Conservation (phyloP, 805 yeast species). For the Henningerozyma blattae region DNA sequence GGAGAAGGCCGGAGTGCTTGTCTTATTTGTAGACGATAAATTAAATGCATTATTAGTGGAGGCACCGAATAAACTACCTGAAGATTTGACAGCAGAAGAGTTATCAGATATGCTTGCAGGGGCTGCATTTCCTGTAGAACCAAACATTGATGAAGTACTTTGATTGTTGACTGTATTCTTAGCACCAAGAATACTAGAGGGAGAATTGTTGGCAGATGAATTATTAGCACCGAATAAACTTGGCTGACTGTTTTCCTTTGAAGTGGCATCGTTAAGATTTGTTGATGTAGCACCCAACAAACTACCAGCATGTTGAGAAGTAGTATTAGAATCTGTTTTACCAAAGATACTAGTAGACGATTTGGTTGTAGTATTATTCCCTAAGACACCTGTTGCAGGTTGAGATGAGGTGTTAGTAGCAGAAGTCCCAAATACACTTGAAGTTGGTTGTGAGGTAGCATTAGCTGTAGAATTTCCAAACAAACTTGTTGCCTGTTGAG, state of each 20-base stretch:
- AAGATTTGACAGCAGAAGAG: no score
- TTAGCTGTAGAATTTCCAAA: no score
- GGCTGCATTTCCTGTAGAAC: conserved; percentile 3
- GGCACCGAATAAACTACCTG: conserved; percentile 2
- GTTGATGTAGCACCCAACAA: conserved; percentile 1
- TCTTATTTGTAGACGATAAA: neutral
- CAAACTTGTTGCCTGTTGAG: no score
- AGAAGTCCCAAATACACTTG: conserved; percentile 1
- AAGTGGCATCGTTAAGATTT: conserved; percentile 3
- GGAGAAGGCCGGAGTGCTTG: conserved; percentile 5
- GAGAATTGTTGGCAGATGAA: neutral
- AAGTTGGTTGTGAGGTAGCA: no score
- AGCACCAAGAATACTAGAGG: neutral
- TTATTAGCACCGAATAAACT: neutral
- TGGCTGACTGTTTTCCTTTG: neutral
- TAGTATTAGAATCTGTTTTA: neutral
- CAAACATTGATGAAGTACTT: conserved; percentile 1
- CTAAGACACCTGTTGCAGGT: conserved; percentile 8
- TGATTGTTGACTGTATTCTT: neutral
- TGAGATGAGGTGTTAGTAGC: neutral
- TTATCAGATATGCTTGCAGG: no score
- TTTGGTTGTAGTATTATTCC: conserved; percentile 1
- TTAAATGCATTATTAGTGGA: neutral
- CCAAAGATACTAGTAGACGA: conserved; percentile 5
- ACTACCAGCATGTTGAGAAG: neutral